Percentiles rank a stretch among this genome's conserved stretches.
These are phyloP conservation scores for Trametes pubescens DNA, from an alignment of 1,284 basidiomycete species.

Conservation along the genomic window DNA sequence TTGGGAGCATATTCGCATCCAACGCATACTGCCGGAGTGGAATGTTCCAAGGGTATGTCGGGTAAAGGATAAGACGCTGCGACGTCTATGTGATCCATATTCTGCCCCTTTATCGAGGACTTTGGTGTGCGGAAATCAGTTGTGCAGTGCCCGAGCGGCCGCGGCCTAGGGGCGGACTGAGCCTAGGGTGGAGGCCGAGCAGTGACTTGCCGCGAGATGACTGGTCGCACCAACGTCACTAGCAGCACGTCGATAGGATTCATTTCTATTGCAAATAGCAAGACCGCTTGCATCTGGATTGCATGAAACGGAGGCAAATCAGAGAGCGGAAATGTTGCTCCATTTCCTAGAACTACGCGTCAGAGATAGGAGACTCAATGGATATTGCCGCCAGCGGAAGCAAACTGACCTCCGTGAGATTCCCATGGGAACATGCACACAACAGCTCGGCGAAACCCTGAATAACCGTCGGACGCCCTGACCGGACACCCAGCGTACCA, in stretches of 20 bases:
- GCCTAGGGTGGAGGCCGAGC: background rate
- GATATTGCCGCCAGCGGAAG: conserved; percentile 10
- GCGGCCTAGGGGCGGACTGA: background rate
- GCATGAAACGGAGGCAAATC: conserved; percentile 20
- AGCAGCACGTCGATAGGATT: background rate
- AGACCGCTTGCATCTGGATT: background rate
- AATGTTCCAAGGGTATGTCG: conserved; percentile 19
- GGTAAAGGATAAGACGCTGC: conserved; percentile 14
- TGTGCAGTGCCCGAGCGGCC: background rate
- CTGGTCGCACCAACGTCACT: conserved; percentile 1
- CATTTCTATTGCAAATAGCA: background rate
- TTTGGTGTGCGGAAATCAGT: background rate
- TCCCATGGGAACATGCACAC: background rate
- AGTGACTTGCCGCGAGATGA: background rate
- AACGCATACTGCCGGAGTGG: conserved; percentile 11
- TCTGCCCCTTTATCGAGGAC: conserved; percentile 9
- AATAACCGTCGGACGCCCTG: background rate
- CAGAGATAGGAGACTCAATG: conserved; percentile 9
- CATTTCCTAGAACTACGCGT: conserved; percentile 11
- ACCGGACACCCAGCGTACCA: too few relatives aligned
- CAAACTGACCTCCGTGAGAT: conserved; percentile 9
- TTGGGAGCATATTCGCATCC: conserved; percentile 17
- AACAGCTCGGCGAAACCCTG: background rate
- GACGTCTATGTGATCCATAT: conserved; percentile 1
- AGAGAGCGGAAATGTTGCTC: conserved; percentile 11